These are phyloP conservation scores for Botrytis fragariae DNA, from an alignment of 2,329 filamentous ascomycete genomes.

Conservation along the genomic window DNA sequence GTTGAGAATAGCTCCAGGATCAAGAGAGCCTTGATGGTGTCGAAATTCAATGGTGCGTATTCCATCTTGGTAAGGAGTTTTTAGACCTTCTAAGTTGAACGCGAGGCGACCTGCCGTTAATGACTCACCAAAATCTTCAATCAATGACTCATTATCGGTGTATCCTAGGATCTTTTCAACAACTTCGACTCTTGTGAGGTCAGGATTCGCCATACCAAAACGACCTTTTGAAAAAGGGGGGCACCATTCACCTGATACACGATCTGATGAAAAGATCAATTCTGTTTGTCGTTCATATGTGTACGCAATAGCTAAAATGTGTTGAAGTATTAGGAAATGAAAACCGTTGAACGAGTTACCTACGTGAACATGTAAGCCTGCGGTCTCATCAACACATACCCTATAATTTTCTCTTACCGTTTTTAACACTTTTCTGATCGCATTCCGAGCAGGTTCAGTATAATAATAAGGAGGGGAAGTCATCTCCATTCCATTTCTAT, in stretches of 20 bases:
- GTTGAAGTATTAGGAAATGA: conserved; percentile 30
- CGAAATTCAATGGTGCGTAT: conserved; percentile 33
- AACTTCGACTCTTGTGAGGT: not conserved
- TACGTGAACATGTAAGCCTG: conserved; percentile 39
- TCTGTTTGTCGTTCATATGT: conserved; percentile 33
- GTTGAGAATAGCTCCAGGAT: conserved; percentile 21
- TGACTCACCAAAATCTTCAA: not conserved
- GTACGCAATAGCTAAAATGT: conserved; percentile 32
- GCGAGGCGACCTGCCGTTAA: not conserved
- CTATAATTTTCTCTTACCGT: conserved; percentile 24
- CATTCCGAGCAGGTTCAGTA: not conserved
- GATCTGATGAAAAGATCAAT: not conserved
- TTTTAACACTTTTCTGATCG: conserved; percentile 18
- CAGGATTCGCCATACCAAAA: not conserved
- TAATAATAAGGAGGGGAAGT: not conserved
- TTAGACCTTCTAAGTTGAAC: not conserved
- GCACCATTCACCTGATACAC: not conserved
- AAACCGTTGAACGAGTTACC: conserved; percentile 32
- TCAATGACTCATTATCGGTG: not conserved
- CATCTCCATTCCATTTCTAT: not conserved
- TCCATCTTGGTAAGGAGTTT: not conserved
- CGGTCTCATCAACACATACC: conserved; percentile 29
- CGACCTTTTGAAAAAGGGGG: not conserved
- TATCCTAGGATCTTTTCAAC: not conserved
- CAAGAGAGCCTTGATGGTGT: conserved; percentile 31